phyloP scores from a whole-genome alignment of 257 asterid genomes.

The Knoxia roxburghii region DNA sequence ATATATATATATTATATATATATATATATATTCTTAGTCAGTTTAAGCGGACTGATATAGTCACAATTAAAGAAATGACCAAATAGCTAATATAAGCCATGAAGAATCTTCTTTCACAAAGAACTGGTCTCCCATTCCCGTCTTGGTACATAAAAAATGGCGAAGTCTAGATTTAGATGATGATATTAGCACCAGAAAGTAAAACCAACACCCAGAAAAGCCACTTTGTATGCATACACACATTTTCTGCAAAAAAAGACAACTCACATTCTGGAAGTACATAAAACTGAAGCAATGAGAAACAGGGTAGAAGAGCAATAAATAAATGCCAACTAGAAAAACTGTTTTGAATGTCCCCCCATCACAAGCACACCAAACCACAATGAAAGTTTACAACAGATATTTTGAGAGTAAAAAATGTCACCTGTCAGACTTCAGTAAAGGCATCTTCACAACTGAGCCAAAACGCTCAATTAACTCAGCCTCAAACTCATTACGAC shows the following conservation, averaged over 20 bases:
- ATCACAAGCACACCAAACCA: neutral
- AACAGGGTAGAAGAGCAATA: neutral
- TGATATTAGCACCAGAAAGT: neutral
- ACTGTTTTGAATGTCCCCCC: neutral
- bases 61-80: too few species aligned
- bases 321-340: neutral
- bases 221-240: neutral
- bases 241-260: neutral
- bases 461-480: slow-evolving; percentile 90
- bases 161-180: neutral
- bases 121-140: too few species aligned
- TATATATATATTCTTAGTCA: too few species aligned
- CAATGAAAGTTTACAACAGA: neutral
- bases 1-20: too few species aligned
- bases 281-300: neutral
- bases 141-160: too few species aligned
- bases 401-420: slow-evolving; percentile 11
- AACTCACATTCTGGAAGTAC: neutral
- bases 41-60: too few species aligned
- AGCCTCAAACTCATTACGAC: slow-evolving; percentile 70
- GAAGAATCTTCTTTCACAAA: too few species aligned
- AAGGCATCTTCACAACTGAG: slow-evolving; percentile 85
- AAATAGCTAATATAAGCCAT: too few species aligned
- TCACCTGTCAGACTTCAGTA: slow-evolving; percentile 71
- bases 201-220: neutral